Evolutionary conservation across 2,329 filamentous ascomycete genomes (phyloP), one percentile per base, ranked within the genome.

Genomic region (Fusarium oxysporum): DNA sequence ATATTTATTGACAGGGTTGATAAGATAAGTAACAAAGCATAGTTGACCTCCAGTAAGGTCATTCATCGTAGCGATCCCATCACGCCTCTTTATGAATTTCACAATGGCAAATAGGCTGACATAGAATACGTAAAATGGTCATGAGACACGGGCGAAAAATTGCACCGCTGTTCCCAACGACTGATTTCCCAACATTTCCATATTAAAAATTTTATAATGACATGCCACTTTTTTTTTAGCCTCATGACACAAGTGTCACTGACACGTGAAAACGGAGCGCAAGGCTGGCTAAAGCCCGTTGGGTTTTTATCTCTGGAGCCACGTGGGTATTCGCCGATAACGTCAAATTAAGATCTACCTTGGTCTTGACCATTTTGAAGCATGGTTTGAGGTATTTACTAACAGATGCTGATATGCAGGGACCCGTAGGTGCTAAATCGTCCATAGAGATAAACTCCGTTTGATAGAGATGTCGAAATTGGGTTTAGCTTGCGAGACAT

Each of bases 401-500:
- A 54, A 54, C 23, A 54, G 23, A n/a, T 5, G 0, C 0, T 25
- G 16, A 40, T 40, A 38, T 28, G 19, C 23, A 28, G 23, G 33
- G 33, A 28, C 33, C 50, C 33, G 35, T 14, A 12, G 9, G 7
- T 21, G 23, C 5, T 53, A 38, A 51, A 51, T 35, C 48, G 30
- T 51, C 48, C 48, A 51, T 51, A 35, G 48, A 38, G 50, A 40
- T 40, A 54, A 38, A 40, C 23, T n/a, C 50, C 33, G 33, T 54
- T 53, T 38, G 33, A 21, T n/a, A n/a, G 19, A 54, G 50, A 40
- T 40, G 35, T 54, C 33, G 16, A 10, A 40, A 40, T 54, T 13
- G 33, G 50, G 50, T 17, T 54, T 54, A 54, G 50, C 50, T 54
- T 54, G 50, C 50, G 50, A 54, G 50, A n/a, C 33, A 54, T 54